A percentile compares a stretch with the other conserved stretches of the same genome.
Evolutionary conservation across 441 rosid genomes (phyloP).

Genomic region (Croton setiger): DNA sequence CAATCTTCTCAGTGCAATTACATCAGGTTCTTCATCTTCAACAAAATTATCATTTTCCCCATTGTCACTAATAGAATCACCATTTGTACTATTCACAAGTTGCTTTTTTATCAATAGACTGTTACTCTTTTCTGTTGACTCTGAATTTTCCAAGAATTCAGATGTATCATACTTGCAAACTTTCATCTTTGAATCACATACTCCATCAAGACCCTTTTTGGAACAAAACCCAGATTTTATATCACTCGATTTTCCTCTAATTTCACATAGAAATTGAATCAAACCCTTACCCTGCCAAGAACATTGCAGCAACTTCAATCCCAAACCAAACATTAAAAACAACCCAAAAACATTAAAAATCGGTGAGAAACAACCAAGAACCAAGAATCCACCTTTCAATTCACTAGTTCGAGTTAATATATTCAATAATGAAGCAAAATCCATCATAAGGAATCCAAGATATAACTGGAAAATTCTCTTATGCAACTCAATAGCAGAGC

Average conservation of each 20-base stretch:
- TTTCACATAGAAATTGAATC: slow-evolving; percentile 28
- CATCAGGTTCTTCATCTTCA: slow-evolving; percentile 59
- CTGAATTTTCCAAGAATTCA: slow-evolving; percentile 23
- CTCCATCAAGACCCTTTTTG: slow-evolving; percentile 16
- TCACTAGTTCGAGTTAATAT: slow-evolving; percentile 28
- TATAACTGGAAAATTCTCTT: slow-evolving; percentile 23
- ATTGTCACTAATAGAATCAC: slow-evolving; percentile 6
- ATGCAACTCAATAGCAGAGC: slow-evolving; percentile 31
- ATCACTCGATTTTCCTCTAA: slow-evolving; percentile 29
- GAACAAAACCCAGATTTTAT: slow-evolving; percentile 23
- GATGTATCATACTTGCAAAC: slow-evolving; percentile 19
- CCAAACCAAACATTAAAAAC: slow-evolving; percentile 40
- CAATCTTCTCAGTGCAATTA: slow-evolving; percentile 44
- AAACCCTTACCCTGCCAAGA: slow-evolving; percentile 27
- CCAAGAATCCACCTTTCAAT: slow-evolving; percentile 40
- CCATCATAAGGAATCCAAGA: slow-evolving; percentile 32
- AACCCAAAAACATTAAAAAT: slow-evolving; percentile 34
- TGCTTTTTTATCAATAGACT: slow-evolving; percentile 1
- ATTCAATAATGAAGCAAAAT: slow-evolving; percentile 37
- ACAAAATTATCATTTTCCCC: slow-evolving; percentile 30
- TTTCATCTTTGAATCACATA: slow-evolving; percentile 23
- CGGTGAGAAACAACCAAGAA: slow-evolving; percentile 45
- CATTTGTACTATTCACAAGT: background rate
- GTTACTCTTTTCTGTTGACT: background rate
- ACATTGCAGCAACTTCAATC: slow-evolving; percentile 39